Base-by-base conservation (phyloP, 2,329 filamentous ascomycete genomes). In the Volutella citrinella region DNA sequence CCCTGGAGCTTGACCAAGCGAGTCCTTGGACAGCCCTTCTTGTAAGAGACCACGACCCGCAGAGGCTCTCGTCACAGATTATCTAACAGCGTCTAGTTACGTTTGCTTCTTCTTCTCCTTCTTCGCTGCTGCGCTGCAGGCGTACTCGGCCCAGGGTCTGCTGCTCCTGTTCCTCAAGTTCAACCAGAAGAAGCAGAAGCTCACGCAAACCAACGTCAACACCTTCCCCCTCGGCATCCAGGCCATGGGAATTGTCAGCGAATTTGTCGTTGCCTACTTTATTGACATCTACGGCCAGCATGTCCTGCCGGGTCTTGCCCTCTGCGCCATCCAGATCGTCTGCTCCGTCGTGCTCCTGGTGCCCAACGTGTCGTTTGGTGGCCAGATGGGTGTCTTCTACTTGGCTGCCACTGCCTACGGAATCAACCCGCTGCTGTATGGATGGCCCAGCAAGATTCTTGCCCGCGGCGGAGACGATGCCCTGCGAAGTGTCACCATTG, bases 401-500 rank as follows among this genome's bases (percentile, higher is more conserved):
- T 35, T 56, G 6, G 45, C 52, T 0, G 43, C 46, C 0, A 51
- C 51, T 0, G 40, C 49, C 0, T 56, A 56, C 7, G 48, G 46
- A 0, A 50, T 56, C 3, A 53, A 53, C 5, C 53, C 53, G 0
- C 15, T 56, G 0, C 7, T 54, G 1, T 56, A 52, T 10, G 45
- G 52, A 0, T 56, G 53, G 53, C 45, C 53, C 1, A 52, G 38
- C 17, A 55, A 51, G 5, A 55, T 56, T 3, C 8, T 41, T 0
- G 41, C 43, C 0, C 26, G 45, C 2, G 44, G 42, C 0, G 51
- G 43, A 2, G 68, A 69, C 12, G 65, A 70, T 30, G 64, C 66
- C 2, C 52, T 55, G 0, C 44, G 67, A 5, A 60, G 60, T 6
- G 56, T 70, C 1, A 63, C 61, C 1, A 35, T 70, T 1, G 63